Base-by-base conservation (phyloP, 495 filamentous ascomycete genomes). In the Talaromyces nanjingensis region DNA sequence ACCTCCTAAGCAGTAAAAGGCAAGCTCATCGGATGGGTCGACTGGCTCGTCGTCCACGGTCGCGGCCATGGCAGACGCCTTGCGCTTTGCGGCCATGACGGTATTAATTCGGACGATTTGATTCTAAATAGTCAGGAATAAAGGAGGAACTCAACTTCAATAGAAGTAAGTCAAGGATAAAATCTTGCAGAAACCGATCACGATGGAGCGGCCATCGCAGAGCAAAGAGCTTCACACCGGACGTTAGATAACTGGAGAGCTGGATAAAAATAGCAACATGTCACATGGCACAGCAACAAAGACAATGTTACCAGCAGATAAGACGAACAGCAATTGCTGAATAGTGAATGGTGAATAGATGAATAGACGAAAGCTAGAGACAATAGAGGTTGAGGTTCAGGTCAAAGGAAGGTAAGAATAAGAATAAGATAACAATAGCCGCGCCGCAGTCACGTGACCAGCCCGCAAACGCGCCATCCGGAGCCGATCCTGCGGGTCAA, bases 1-100 rank as follows among this genome's bases (percentile, higher is more conserved):
- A 64, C 94, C 94, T 59, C 94, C 94, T 39, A 98, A 80, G 66
- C 91, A 93, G 59, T 96, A 84, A 71, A 98, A 98, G 75, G 89
- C 90, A 60, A 98, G 83, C 77, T 96, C 91, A 71, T 98, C 94
- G 0, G 89, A 81, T 2, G 89, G 87, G 62, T 92, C 88, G 9
- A 89, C 86, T 2, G 88, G 86, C 68, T 91, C 88, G 63, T 91
- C 87, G 25, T 86, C 81, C 20, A 70, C 69, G 6, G 78, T 71
- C 24, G 81, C 70, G 31, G 86, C 83, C 80, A 89, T 85, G 16
- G 84, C 86, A 33, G 87, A 81, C 3, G 85, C 87, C 72, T 91
- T 91, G 66, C 89, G 85, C 72, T 92, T 92, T 60, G 88, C 82
- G 20, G 89, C 85, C 89, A 92, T 92, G 60, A 55, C 72, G 55